phyloP scores from a whole-genome alignment of 2,329 filamentous ascomycete species.

The Claviceps spartinae region DNA sequence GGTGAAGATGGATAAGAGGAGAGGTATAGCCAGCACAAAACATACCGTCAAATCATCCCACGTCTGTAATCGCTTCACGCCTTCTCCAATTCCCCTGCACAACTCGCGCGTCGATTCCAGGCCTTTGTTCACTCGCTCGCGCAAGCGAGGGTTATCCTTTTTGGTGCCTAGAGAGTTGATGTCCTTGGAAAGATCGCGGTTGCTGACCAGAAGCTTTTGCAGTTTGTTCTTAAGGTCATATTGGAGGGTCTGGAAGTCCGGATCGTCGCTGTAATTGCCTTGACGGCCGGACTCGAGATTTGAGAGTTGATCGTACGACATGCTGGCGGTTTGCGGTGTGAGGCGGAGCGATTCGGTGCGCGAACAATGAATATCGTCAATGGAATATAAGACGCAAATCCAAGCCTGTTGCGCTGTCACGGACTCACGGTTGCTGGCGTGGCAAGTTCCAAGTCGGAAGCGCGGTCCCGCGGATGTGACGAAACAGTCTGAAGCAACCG shows the following conservation, averaged over 20 bases:
- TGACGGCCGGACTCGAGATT: constrained; percentile 66
- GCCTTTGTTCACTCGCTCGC: constrained; percentile 78
- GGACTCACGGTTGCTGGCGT: neutral
- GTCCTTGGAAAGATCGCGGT: constrained; percentile 72
- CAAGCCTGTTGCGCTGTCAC: neutral
- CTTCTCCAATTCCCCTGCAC: constrained; percentile 87
- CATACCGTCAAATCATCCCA: constrained; percentile 74
- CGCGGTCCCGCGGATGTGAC: neutral
- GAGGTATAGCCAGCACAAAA: constrained; percentile 2
- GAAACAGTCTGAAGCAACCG: neutral
- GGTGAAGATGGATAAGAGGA: neutral
- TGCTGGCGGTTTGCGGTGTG: constrained; percentile 22
- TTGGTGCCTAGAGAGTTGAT: constrained; percentile 76
- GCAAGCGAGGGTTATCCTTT: constrained; percentile 78
- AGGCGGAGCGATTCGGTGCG: neutral
- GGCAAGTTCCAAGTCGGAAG: neutral
- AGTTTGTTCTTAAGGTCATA: constrained; percentile 76
- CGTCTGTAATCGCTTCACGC: constrained; percentile 78
- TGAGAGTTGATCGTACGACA: constrained; percentile 87
- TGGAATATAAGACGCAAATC: neutral
- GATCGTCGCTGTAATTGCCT: constrained; percentile 80
- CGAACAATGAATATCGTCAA: too few species aligned
- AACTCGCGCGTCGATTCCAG: constrained; percentile 74
- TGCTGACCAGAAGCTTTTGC: constrained; percentile 78
- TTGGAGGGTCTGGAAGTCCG: constrained; percentile 75